Conservation (phyloP, 768 basidiomycete genomes). For the Sutorius australiensis region DNA sequence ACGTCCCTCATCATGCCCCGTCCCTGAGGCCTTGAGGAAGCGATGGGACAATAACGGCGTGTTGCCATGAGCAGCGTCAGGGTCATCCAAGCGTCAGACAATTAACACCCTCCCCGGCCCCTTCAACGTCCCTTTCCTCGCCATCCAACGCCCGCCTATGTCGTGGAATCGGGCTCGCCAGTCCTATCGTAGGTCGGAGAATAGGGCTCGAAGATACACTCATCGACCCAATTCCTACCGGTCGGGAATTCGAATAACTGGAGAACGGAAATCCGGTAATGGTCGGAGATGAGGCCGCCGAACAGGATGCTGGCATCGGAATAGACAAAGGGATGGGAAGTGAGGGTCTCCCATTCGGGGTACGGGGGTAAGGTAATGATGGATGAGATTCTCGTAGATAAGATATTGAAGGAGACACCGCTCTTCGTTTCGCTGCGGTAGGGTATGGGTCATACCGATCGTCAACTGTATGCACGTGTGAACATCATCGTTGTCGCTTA, state of each 20-base stretch:
- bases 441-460: conserved; percentile 86
- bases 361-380: conserved; percentile 41
- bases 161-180: conserved; percentile 68
- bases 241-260: conserved; percentile 34
- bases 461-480: conserved; percentile 48
- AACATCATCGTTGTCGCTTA: conserved; percentile 2
- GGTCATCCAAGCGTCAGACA: conserved; percentile 45
- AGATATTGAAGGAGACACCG: conserved; percentile 76
- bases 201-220: conserved; percentile 73
- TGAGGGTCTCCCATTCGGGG: conserved; percentile 55
- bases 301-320: conserved; percentile 54
- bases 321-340: conserved; percentile 65
- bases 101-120: conserved; percentile 74
- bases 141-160: conserved; percentile 47
- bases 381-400: conserved; percentile 61
- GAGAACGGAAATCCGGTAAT: conserved; percentile 49
- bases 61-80: not conserved
- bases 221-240: conserved; percentile 38
- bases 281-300: conserved; percentile 72
- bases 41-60: too few species aligned
- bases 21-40: not conserved
- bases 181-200: conserved; percentile 62
- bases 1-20: not conserved
- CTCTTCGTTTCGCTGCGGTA: conserved; percentile 70
- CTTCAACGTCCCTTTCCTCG: conserved; percentile 71